A percentile compares a stretch with the other conserved stretches of the same genome.
Evolutionary conservation across 495 filamentous ascomycete genomes (phyloP).

Genomic region (Penicillium lividum): DNA sequence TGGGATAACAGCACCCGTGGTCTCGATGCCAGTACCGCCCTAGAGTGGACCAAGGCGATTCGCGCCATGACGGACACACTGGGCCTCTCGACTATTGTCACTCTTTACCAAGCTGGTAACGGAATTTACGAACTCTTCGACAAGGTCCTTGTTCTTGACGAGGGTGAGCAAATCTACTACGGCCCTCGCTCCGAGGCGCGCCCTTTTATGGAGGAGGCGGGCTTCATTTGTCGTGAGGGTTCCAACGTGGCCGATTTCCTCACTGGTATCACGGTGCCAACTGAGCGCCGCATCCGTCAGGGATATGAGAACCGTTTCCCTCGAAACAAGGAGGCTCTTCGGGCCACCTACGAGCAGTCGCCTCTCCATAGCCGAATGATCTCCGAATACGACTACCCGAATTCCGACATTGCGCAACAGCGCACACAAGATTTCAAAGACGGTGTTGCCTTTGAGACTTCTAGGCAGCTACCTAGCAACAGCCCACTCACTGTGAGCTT

Average conservation of each 20-base stretch:
- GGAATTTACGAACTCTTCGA: constrained; percentile 64
- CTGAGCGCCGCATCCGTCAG: constrained; percentile 58
- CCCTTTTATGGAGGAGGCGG: constrained; percentile 66
- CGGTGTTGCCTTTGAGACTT: constrained; percentile 45
- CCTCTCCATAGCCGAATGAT: constrained; percentile 34
- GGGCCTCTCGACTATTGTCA: constrained; percentile 49
- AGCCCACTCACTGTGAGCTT: constrained; percentile 62
- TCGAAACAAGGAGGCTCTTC: constrained; percentile 44
- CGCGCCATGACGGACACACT: constrained; percentile 50
- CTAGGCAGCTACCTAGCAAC: constrained; percentile 35
- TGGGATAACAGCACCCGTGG: constrained; percentile 66
- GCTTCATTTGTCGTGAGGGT: constrained; percentile 64
- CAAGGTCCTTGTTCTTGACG: constrained; percentile 67
- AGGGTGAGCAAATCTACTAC: constrained; percentile 63
- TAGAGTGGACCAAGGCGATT: constrained; percentile 54
- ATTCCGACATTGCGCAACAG: constrained; percentile 41
- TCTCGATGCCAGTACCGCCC: constrained; percentile 60
- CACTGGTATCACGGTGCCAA: constrained; percentile 69
- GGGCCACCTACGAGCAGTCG: constrained; percentile 43
- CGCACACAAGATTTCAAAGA: constrained; percentile 52
- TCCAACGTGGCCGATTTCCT: constrained; percentile 72
- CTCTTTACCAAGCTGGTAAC: constrained; percentile 64
- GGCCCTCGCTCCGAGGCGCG: constrained; percentile 59
- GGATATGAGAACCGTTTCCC: constrained; percentile 53
- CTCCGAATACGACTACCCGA: constrained; percentile 53